These are phyloP conservation scores for Bruguiera parviflora DNA, from an alignment of 345 rosid species.

Conservation along the genomic window DNA sequence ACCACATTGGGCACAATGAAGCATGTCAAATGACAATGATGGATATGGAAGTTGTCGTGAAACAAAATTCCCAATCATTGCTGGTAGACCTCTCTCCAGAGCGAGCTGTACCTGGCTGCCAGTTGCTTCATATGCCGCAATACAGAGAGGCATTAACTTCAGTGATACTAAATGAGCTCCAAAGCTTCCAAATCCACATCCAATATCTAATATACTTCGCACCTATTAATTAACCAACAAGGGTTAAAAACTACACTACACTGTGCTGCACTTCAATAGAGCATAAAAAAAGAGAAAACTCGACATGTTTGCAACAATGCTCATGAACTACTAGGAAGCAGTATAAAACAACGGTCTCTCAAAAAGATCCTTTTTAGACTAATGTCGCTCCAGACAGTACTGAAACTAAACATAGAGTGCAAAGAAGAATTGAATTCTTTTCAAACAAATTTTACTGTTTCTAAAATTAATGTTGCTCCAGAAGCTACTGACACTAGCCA, in stretches of 20 bases:
- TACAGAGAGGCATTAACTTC: conserved; percentile 76
- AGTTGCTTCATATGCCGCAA: conserved; percentile 87
- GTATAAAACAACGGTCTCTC: neutral
- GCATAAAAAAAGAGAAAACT: neutral
- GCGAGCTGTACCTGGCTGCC: conserved; percentile 98
- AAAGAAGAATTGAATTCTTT: too few relatives aligned
- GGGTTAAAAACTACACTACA: neutral
- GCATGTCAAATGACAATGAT: conserved; percentile 80
- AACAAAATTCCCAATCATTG: conserved; percentile 84
- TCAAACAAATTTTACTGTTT: neutral
- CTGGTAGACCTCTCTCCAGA: conserved; percentile 98
- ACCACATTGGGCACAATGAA: conserved; percentile 97
- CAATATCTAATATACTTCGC: conserved; percentile 74
- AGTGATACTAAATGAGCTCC: conserved; percentile 89
- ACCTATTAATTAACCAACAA: conserved; percentile 45
- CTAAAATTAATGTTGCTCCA: neutral
- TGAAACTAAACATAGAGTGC: too few relatives aligned
- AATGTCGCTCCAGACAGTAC: too few relatives aligned
- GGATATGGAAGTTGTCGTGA: conserved; percentile 91
- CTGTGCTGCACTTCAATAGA: neutral
- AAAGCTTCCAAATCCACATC: conserved; percentile 98
- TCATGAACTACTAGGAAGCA: neutral
- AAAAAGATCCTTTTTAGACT: too few relatives aligned
- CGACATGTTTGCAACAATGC: neutral
- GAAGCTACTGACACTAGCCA: neutral